Percentiles rank a stretch among this genome's conserved stretches.
phyloP scores from a whole-genome alignment of 75 land plant species.

The Picea sitchensis region DNA sequence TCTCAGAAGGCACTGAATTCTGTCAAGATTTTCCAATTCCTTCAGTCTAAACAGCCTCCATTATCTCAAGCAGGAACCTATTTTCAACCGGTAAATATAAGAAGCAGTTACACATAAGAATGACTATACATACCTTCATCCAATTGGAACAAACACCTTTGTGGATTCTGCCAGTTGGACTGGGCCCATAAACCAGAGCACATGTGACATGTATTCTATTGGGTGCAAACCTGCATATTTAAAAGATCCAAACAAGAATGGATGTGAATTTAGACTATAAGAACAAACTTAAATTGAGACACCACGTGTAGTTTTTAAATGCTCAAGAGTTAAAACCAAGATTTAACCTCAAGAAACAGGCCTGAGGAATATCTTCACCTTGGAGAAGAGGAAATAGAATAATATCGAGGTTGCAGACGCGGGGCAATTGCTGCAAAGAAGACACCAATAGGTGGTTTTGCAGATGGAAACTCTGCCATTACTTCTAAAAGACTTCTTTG shows the following conservation, averaged over 20 bases:
- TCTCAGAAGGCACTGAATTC: conserved; percentile 57
- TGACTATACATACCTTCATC: conserved; percentile 77
- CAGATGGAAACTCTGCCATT: conserved; percentile 89
- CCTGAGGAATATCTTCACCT: conserved; percentile 30
- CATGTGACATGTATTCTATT: conserved; percentile 92
- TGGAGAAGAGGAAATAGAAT: conserved; percentile 97
- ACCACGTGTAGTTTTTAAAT: no score
- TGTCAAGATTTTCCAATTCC: conserved; percentile 21
- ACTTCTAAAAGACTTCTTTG: conserved; percentile 94
- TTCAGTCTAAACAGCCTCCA: conserved; percentile 10
- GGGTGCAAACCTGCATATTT: conserved; percentile 57
- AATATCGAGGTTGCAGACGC: conserved; percentile 90
- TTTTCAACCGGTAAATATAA: not conserved
- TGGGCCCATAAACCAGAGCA: conserved; percentile 83
- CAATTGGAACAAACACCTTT: conserved; percentile 94
- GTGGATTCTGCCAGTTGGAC: conserved; percentile 89
- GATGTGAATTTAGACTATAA: not conserved
- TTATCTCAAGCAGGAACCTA: not conserved
- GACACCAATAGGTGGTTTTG: conserved; percentile 91
- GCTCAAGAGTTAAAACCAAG: no score
- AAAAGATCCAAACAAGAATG: not conserved
- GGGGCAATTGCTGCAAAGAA: conserved; percentile 98
- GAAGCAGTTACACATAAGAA: not conserved
- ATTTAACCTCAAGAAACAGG: not conserved
- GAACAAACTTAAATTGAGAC: no score